phyloP scores from a whole-genome alignment of 2,329 filamentous ascomycete genomes.

The Cercospora citrullina region DNA sequence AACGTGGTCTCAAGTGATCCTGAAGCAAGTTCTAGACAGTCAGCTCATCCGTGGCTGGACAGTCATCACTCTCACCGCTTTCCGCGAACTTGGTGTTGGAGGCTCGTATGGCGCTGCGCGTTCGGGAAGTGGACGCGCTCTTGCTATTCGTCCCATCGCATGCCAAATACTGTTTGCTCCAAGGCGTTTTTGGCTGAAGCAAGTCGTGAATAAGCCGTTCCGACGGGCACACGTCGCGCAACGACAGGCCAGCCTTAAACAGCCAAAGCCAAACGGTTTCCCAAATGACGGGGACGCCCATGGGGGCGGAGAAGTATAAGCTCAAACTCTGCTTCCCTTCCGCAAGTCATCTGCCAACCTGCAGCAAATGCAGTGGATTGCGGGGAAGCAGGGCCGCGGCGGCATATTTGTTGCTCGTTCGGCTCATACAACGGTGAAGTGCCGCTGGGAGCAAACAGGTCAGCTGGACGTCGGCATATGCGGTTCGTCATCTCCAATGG shows the following conservation, averaged over 20 bases:
- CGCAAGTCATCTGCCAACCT: constrained; percentile 5
- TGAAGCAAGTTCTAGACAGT: background rate
- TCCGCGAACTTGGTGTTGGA: background rate
- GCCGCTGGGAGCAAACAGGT: background rate
- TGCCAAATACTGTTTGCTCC: background rate
- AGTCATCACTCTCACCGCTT: background rate
- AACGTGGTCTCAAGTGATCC: background rate
- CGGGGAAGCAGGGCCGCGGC: background rate
- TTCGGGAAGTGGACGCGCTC: background rate
- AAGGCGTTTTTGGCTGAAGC: background rate
- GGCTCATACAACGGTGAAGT: background rate
- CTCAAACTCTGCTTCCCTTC: constrained; percentile 1
- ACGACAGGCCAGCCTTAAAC: background rate
- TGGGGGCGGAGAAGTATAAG: background rate
- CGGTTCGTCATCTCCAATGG: background rate
- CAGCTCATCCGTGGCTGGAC: background rate
- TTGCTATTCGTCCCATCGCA: background rate
- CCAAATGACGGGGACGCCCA: background rate
- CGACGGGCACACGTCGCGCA: background rate
- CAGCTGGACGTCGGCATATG: background rate
- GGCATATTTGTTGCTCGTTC: background rate
- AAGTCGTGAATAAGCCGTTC: background rate
- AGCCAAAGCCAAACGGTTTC: background rate
- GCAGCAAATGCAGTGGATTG: background rate
- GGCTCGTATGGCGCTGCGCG: background rate